These are phyloP conservation scores for Flaveria bidentis DNA, from an alignment of 129 eudicot species.

Conservation along the genomic window DNA sequence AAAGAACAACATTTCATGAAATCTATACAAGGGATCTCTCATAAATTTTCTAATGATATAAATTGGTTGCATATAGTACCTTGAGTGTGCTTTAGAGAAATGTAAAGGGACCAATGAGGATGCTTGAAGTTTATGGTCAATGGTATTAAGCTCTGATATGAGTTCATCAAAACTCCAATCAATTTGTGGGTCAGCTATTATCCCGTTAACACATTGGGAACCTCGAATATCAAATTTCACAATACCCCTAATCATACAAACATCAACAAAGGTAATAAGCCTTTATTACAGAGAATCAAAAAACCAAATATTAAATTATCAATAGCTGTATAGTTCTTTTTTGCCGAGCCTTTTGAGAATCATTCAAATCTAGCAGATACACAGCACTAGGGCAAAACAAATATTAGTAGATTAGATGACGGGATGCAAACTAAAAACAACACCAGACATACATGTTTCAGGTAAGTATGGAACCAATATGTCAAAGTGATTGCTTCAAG, in stretches of 20 bases:
- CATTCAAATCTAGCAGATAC: neutral
- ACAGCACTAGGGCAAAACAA: neutral
- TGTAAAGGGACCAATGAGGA: conserved; percentile 42
- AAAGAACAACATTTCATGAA: neutral
- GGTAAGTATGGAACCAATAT: conserved; percentile 11
- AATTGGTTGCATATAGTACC: conserved; percentile 35
- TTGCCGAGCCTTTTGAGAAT: conserved; percentile 1
- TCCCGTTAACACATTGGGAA: conserved; percentile 50
- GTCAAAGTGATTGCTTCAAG: conserved; percentile 11
- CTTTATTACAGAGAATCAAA: neutral
- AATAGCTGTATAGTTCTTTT: neutral
- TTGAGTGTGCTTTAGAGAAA: conserved; percentile 41
- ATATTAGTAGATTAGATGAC: too few relatives aligned
- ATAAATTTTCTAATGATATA: neutral
- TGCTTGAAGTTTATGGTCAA: conserved; percentile 60
- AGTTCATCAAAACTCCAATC: conserved; percentile 86
- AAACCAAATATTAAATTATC: neutral
- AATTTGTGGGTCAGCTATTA: conserved; percentile 66
- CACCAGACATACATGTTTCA: conserved; percentile 27
- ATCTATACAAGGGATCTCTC: neutral
- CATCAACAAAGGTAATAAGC: neutral
- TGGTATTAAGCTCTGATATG: conserved; percentile 60
- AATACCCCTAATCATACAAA: conserved; percentile 46
- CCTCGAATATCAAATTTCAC: conserved; percentile 46
- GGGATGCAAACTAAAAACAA: neutral